phyloP scores from a whole-genome alignment of 805 yeast species.

The Diddensiella santjacobensis region DNA sequence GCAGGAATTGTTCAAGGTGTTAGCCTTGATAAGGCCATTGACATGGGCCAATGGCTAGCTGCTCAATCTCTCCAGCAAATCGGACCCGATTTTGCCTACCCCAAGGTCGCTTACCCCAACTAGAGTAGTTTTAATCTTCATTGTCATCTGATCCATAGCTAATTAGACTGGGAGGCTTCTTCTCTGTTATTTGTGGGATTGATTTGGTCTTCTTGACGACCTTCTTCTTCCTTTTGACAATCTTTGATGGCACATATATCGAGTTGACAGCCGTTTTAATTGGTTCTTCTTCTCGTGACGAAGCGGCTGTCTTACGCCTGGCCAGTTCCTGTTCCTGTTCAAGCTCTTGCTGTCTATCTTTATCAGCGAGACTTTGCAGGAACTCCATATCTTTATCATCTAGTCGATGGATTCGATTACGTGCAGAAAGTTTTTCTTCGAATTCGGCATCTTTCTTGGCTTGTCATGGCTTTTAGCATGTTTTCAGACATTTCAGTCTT shows the following conservation, averaged over 20 bases:
- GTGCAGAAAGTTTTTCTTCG: slow-evolving; percentile 9
- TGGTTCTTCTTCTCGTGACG: background rate
- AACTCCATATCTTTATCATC: slow-evolving; percentile 15
- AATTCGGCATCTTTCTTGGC: slow-evolving; percentile 17
- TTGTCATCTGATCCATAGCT: background rate
- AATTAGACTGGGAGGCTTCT: background rate
- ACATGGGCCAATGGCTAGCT: slow-evolving; percentile 97
- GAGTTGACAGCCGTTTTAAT: background rate
- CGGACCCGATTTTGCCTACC: slow-evolving; percentile 91
- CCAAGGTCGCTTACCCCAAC: slow-evolving; percentile 38
- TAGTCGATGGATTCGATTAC: slow-evolving; percentile 10
- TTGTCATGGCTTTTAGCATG: too few relatives aligned
- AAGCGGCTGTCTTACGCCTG: slow-evolving; percentile 3
- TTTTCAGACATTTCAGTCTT: too few relatives aligned
- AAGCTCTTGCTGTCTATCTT: slow-evolving; percentile 7
- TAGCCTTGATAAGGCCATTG: slow-evolving; percentile 54
- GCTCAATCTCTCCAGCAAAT: slow-evolving; percentile 83
- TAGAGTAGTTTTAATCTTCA: background rate
- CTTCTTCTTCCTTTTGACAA: slow-evolving; percentile 1
- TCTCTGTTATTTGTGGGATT: too few relatives aligned
- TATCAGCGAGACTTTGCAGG: slow-evolving; percentile 4
- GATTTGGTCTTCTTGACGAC: background rate
- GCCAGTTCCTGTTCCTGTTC: slow-evolving; percentile 11
- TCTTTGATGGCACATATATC: slow-evolving; percentile 1
- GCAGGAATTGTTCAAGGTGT: slow-evolving; percentile 82